phyloP scores from a whole-genome alignment of 495 filamentous ascomycete genomes.

The Penicillium simplicissimum region DNA sequence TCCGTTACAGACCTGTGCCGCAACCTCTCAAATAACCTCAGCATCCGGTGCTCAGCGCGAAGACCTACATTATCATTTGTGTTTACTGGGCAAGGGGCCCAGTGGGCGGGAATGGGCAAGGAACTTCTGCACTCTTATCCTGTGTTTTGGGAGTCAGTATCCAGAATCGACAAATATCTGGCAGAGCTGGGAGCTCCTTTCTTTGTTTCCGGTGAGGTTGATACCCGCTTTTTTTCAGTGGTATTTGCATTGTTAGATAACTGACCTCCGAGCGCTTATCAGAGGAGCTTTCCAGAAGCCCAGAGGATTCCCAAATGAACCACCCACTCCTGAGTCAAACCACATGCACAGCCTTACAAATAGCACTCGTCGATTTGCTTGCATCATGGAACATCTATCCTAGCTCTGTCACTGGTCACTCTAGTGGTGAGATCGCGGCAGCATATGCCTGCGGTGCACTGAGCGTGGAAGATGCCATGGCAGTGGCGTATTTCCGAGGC shows the following conservation, averaged over 20 bases:
- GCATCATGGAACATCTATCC: slow-evolving; percentile 29
- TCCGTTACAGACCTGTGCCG: slow-evolving; percentile 9
- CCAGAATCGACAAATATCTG: slow-evolving; percentile 20
- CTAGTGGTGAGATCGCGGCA: slow-evolving; percentile 58
- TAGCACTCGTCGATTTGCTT: slow-evolving; percentile 38
- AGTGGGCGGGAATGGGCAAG: slow-evolving; percentile 38
- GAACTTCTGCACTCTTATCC: slow-evolving; percentile 36
- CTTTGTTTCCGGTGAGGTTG: slow-evolving; percentile 11
- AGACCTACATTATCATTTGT: slow-evolving; percentile 19
- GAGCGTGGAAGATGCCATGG: slow-evolving; percentile 41
- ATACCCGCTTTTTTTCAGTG: neutral
- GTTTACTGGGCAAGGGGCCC: slow-evolving; percentile 51
- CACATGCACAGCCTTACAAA: slow-evolving; percentile 32
- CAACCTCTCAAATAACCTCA: slow-evolving; percentile 8
- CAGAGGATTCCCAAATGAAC: slow-evolving; percentile 16
- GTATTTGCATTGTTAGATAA: neutral
- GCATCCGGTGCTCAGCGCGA: slow-evolving; percentile 1
- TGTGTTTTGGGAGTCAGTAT: slow-evolving; percentile 34
- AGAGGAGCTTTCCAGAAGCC: slow-evolving; percentile 16
- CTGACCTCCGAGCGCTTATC: neutral
- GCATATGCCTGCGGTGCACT: slow-evolving; percentile 34
- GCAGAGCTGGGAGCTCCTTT: slow-evolving; percentile 28
- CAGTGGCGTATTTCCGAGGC: slow-evolving; percentile 33
- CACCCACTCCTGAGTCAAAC: slow-evolving; percentile 23
- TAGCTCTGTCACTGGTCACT: slow-evolving; percentile 56